phyloP scores from a whole-genome alignment of 1,139 yeast species.

The Geotrichum candidum region DNA sequence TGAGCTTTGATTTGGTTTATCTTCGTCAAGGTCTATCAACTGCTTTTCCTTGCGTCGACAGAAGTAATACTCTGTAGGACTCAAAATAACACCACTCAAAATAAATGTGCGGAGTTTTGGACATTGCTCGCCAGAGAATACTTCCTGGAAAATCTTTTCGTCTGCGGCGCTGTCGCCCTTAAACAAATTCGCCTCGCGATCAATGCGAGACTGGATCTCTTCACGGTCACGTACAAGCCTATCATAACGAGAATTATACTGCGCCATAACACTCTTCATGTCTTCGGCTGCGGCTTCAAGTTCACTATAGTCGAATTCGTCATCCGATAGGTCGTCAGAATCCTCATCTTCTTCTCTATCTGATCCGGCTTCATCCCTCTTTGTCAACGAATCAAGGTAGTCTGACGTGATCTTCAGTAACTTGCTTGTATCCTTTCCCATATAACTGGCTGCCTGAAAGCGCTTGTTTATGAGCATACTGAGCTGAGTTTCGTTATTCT shows the following conservation, averaged over 20 bases:
- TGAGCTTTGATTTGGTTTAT: neutral
- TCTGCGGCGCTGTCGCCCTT: constrained; percentile 17
- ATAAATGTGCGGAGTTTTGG: constrained; percentile 25
- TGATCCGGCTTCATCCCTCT: neutral
- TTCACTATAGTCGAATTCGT: constrained; percentile 20
- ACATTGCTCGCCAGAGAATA: constrained; percentile 19
- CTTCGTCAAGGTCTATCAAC: constrained; percentile 9
- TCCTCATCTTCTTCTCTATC: constrained; percentile 20
- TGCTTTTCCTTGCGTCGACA: neutral
- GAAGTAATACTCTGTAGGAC: constrained; percentile 29
- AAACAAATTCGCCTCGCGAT: constrained; percentile 12
- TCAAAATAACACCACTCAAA: constrained; percentile 28
- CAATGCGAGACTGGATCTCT: constrained; percentile 15
- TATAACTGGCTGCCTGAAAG: constrained; percentile 8
- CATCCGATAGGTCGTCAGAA: constrained; percentile 14
- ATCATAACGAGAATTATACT: constrained; percentile 14
- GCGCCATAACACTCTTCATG: constrained; percentile 16
- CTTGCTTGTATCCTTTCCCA: constrained; percentile 36
- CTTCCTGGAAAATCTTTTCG: constrained; percentile 11
- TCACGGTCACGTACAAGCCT: constrained; percentile 19
- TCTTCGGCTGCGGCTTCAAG: constrained; percentile 21
- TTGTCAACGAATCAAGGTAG: neutral
- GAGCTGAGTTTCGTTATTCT: neutral
- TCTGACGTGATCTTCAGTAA: constrained; percentile 29
- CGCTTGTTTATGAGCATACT: neutral